phyloP scores from a whole-genome alignment of 1,139 yeast species.

The Magnusiomyces paraingens region DNA sequence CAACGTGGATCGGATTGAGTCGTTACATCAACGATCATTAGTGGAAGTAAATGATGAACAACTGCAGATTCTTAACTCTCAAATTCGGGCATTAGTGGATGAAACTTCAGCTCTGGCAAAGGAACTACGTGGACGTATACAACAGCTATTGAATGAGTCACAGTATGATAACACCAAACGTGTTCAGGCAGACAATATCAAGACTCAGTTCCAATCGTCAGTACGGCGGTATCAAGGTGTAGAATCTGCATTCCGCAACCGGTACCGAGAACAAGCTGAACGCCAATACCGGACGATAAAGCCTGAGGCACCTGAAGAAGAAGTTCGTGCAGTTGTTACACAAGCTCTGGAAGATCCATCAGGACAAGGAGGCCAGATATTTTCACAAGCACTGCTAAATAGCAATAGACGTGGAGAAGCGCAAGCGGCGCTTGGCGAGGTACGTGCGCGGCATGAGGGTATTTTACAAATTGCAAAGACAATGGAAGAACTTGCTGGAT shows the following conservation, averaged over 20 bases:
- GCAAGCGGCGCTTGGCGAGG: constrained; percentile 89
- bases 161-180: constrained; percentile 68
- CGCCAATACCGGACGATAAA: constrained; percentile 85
- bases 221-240: constrained; percentile 83
- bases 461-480: constrained; percentile 91
- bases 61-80: constrained; percentile 63
- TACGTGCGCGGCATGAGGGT: constrained; percentile 93
- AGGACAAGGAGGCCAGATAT: constrained; percentile 57
- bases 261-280: constrained; percentile 81
- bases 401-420: constrained; percentile 97
- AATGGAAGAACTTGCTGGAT: constrained; percentile 90
- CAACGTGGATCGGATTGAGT: constrained; percentile 70
- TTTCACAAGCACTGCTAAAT: constrained; percentile 87
- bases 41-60: constrained; percentile 77
- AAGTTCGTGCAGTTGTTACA: constrained; percentile 75
- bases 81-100: constrained; percentile 67
- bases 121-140: constrained; percentile 67
- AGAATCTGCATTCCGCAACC: constrained; percentile 81
- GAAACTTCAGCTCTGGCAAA: constrained; percentile 78
- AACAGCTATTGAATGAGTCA: constrained; percentile 66
- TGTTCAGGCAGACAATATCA: constrained; percentile 85
- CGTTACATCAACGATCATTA: constrained; percentile 73
- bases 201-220: constrained; percentile 75
- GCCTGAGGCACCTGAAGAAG: constrained; percentile 86
- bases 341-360: constrained; percentile 38